phyloP scores from a whole-genome alignment of 495 filamentous ascomycete species.

The Daldinia bambusicola region DNA sequence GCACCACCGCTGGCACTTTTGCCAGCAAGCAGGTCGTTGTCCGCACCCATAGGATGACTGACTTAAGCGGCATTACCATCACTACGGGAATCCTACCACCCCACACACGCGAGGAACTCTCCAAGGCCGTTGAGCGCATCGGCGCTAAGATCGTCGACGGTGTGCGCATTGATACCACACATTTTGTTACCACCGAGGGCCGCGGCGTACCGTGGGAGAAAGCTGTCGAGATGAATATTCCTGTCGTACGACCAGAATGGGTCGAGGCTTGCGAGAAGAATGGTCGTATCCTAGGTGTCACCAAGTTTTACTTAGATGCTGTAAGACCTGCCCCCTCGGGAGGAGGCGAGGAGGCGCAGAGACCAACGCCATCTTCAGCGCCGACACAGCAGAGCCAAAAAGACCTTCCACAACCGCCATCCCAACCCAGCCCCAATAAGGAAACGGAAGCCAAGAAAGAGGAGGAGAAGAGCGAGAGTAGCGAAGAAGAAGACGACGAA shows the following conservation, averaged over 20 bases:
- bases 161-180: slow-evolving; percentile 96
- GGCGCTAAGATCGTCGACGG: slow-evolving; percentile 91
- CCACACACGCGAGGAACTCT: slow-evolving; percentile 76
- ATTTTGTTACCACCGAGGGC: slow-evolving; percentile 98
- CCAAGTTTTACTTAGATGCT: slow-evolving; percentile 94
- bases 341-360: slow-evolving; percentile 45
- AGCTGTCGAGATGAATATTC: slow-evolving; percentile 97
- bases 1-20: slow-evolving; percentile 89
- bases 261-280: slow-evolving; percentile 92
- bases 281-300: slow-evolving; percentile 91
- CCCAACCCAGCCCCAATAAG: slow-evolving; percentile 37
- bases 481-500: slow-evolving; percentile 46
- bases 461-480: slow-evolving; percentile 41
- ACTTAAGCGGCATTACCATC: slow-evolving; percentile 94
- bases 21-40: slow-evolving; percentile 84
- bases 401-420: slow-evolving; percentile 50
- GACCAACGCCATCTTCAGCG: slow-evolving; percentile 35
- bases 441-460: slow-evolving; percentile 41
- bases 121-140: slow-evolving; percentile 81
- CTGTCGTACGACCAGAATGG: slow-evolving; percentile 98
- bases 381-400: slow-evolving; percentile 46
- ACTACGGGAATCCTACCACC: slow-evolving; percentile 88
- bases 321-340: slow-evolving; percentile 51
- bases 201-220: slow-evolving; percentile 91
- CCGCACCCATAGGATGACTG: slow-evolving; percentile 98